phyloP scores from a whole-genome alignment of 306 rosid genomes.

The Cyamopsis tetragonoloba region DNA sequence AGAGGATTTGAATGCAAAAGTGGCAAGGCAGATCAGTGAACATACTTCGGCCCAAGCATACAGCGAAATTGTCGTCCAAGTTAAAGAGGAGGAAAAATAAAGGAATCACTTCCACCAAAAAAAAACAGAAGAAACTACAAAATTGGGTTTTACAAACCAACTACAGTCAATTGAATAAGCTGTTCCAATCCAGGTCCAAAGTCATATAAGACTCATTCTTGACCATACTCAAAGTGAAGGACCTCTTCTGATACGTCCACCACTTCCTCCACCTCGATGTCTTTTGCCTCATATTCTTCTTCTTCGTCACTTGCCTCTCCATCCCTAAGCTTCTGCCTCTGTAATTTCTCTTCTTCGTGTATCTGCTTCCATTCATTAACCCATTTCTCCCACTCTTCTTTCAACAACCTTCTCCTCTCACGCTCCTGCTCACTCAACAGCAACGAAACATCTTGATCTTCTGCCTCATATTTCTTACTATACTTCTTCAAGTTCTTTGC shows the following conservation, averaged over 20 bases:
- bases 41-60: neutral
- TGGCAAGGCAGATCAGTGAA: too few relatives aligned
- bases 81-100: neutral
- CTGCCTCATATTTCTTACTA: slow-evolving; percentile 88
- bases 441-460: slow-evolving; percentile 80
- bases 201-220: slow-evolving; percentile 26
- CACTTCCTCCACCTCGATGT: slow-evolving; percentile 74
- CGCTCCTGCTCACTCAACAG: slow-evolving; percentile 85
- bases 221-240: slow-evolving; percentile 42
- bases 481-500: slow-evolving; percentile 85
- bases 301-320: slow-evolving; percentile 95
- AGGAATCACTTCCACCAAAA: neutral
- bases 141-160: slow-evolving; percentile 26
- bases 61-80: neutral
- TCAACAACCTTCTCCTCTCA: slow-evolving; percentile 61
- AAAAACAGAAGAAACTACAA: slow-evolving; percentile 21
- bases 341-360: slow-evolving; percentile 50
- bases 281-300: slow-evolving; percentile 91
- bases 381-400: slow-evolving; percentile 93
- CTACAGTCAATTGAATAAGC: neutral
- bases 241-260: slow-evolving; percentile 54
- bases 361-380: slow-evolving; percentile 61
- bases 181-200: neutral
- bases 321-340: slow-evolving; percentile 59
- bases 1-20: too few relatives aligned